These are phyloP conservation scores for Wallemia ichthyophaga DNA, from an alignment of 1,284 basidiomycete genomes.

Conservation along the genomic window DNA sequence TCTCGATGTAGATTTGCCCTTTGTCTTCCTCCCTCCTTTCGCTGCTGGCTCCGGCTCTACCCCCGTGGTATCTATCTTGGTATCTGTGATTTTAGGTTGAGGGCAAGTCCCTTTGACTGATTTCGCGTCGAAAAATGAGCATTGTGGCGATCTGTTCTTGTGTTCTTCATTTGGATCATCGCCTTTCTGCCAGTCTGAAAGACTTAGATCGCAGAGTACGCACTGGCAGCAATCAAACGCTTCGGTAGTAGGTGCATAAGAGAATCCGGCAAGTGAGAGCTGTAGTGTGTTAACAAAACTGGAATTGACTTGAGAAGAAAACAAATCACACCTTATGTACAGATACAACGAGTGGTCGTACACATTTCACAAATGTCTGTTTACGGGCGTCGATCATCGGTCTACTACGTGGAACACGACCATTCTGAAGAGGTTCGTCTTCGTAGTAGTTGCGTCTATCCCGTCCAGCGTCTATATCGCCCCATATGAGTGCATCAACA, in stretches of 20 bases:
- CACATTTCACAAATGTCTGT: neutral
- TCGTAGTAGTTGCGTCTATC: neutral
- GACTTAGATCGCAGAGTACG: neutral
- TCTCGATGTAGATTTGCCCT: neutral
- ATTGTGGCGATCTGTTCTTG: neutral
- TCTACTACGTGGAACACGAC: neutral
- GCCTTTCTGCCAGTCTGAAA: neutral
- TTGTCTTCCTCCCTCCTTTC: neutral
- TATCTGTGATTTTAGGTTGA: neutral
- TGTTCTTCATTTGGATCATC: neutral
- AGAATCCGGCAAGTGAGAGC: neutral
- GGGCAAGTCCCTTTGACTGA: neutral
- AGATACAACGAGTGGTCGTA: neutral
- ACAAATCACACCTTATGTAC: neutral
- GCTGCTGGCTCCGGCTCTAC: neutral
- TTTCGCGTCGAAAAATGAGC: neutral
- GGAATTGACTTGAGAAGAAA: neutral
- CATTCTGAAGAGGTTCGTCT: neutral
- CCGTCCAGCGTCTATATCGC: neutral
- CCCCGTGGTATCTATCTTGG: neutral
- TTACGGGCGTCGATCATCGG: neutral
- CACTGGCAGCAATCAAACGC: neutral
- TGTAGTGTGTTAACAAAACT: neutral
- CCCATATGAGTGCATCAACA: neutral
- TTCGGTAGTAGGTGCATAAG: neutral